Base-by-base conservation (phyloP, 1,284 basidiomycete species). In the Ganoderma lingzhi region DNA sequence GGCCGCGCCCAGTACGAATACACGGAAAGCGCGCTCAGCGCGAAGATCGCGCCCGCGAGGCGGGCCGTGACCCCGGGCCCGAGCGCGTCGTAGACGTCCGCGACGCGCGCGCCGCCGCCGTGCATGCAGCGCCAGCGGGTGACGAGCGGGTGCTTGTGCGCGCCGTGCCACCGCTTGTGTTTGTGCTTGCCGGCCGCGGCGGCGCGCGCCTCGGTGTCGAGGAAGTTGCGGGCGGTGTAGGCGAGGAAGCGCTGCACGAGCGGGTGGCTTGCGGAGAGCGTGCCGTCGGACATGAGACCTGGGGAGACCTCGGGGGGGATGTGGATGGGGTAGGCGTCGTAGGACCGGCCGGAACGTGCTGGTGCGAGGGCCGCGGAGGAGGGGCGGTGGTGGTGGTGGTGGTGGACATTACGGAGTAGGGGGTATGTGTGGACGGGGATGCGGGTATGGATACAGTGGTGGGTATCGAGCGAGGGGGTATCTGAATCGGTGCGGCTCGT, bases 1-100 rank as follows among this genome's bases (percentile, higher is more conserved):
- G 69, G 68, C 15, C 75, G 71, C 35, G 28, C 55, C 17, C 71
- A 66, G 35, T 55, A 61, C 51, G 60, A 19, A 55, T 64, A 67
- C n/a, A 76, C 69, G 45, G 68, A 63, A 32, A 77, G 72, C 8
- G 77, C 77, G 10, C 74, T 75, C 62, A 76, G 70, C 3, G 64
- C 71, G 68, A 76, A 76, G 65, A 78, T 39, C 39, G 65, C 68
- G 12, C 73, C 67, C 58, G 65, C 62, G 48, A 70, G 32, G 28
- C 35, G 10, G 23, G 41, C 8, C 30, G 37, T 37, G 35, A 60
- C 58, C 39, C 37, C 37, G n/a, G 19, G 19, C 37, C 58, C 58
- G 8, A 51, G 12, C 17, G 66, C 48, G 35, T 30, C 55, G 35
- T 67, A 53, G 6, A 44, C 66, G 28, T 55, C 66, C 23, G 45